Evolutionary conservation across 2,329 filamentous ascomycete species (phyloP).

Genomic region (Bipolaris bicolor): DNA sequence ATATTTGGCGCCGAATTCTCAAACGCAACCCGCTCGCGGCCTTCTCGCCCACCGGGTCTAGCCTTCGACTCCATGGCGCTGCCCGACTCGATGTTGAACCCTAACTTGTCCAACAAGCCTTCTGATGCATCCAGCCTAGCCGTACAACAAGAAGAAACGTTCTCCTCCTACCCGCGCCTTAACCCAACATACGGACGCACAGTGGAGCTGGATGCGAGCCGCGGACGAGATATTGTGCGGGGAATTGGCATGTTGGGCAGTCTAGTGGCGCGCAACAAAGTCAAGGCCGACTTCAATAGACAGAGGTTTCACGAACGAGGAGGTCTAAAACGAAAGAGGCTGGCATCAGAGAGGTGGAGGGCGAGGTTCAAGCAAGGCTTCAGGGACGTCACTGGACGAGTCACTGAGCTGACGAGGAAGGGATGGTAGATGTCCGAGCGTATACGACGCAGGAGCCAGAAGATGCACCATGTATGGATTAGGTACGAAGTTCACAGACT

Average conservation of each 20-base stretch:
- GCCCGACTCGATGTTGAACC: constrained; percentile 21
- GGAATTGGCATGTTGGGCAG: constrained; percentile 54
- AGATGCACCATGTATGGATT: neutral
- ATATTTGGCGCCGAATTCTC: constrained; percentile 31
- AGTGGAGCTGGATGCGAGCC: constrained; percentile 42
- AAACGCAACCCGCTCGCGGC: constrained; percentile 1
- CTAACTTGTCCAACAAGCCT: constrained; percentile 27
- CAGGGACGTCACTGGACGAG: constrained; percentile 66
- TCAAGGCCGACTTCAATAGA: constrained; percentile 60
- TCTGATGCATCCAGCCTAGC: constrained; percentile 18
- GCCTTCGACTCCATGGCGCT: constrained; percentile 30
- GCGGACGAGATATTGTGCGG: constrained; percentile 55
- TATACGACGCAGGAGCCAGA: neutral
- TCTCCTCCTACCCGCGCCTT: constrained; percentile 42
- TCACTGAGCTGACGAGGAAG: constrained; percentile 73
- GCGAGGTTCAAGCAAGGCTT: constrained; percentile 73
- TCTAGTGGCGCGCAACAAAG: constrained; percentile 60
- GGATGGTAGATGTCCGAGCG: constrained; percentile 68
- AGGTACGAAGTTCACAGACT: constrained; percentile 7
- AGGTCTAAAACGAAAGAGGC: constrained; percentile 78
- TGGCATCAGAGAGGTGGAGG: constrained; percentile 72
- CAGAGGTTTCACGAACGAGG: constrained; percentile 78
- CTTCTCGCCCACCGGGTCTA: constrained; percentile 9
- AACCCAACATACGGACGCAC: constrained; percentile 51
- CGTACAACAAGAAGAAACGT: constrained; percentile 27